phyloP scores from a whole-genome alignment of 2,329 filamentous ascomycete species.

The Ophiocordyceps camponoti-leonardi region DNA sequence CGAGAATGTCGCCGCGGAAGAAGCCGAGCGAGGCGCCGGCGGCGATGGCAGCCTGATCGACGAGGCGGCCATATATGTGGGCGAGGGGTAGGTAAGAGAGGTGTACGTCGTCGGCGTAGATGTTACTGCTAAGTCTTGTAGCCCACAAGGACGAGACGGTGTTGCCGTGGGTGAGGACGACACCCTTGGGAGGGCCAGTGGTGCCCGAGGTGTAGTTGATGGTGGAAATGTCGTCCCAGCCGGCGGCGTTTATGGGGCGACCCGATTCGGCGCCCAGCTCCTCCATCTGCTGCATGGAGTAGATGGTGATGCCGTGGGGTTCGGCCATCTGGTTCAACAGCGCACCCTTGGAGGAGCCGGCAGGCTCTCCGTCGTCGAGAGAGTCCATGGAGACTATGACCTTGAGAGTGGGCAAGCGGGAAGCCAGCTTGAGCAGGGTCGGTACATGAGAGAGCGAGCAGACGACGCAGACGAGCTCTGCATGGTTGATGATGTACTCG shows the following conservation, averaged over 20 bases:
- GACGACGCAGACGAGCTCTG: conserved; percentile 56
- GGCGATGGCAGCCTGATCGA: conserved; percentile 60
- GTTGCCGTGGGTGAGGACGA: conserved; percentile 65
- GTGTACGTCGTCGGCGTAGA: conserved; percentile 38
- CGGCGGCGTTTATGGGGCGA: conserved; percentile 53
- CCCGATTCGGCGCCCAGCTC: conserved; percentile 56
- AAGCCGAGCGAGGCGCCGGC: conserved; percentile 67
- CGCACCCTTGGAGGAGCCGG: conserved; percentile 61
- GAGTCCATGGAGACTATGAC: conserved; percentile 76
- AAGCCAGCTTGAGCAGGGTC: conserved; percentile 59
- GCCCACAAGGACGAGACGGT: conserved; percentile 56
- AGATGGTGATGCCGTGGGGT: conserved; percentile 59
- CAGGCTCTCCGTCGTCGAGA: conserved; percentile 60
- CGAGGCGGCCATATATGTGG: conserved; percentile 80
- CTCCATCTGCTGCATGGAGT: conserved; percentile 69
- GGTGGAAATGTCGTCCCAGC: conserved; percentile 62
- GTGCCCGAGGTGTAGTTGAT: conserved; percentile 87
- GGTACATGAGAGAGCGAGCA: conserved; percentile 70
- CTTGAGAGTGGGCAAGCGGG: conserved; percentile 67
- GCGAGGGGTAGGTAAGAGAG: conserved; percentile 86
- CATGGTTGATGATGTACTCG: conserved; percentile 92
- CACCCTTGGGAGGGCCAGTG: conserved; percentile 68
- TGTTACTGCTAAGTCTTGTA: conserved; percentile 36
- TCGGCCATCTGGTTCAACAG: conserved; percentile 60
- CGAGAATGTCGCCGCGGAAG: conserved; percentile 80